Evolutionary conservation across 2,329 filamentous ascomycete species (phyloP).

Genomic region (Monilinia aucupariae): DNA sequence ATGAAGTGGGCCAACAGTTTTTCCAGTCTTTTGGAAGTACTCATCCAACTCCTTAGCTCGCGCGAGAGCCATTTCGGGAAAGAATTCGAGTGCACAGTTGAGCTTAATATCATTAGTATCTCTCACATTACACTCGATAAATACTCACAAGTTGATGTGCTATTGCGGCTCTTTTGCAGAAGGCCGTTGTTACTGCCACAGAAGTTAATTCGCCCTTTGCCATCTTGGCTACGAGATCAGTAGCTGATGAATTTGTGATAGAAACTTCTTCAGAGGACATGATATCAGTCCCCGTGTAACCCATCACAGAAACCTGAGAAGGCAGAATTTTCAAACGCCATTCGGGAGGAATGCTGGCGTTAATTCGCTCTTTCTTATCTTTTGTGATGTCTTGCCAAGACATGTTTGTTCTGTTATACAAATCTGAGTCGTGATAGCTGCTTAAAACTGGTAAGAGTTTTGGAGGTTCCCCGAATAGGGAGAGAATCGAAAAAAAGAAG

Average conservation of each 20-base stretch:
- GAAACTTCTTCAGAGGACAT: conserved; percentile 42
- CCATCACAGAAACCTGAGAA: conserved; percentile 53
- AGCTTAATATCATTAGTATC: conserved; percentile 14
- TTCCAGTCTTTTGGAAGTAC: conserved; percentile 37
- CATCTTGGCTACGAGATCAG: conserved; percentile 26
- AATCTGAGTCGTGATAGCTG: not conserved
- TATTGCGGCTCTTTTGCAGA: conserved; percentile 45
- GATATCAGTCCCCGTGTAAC: conserved; percentile 28
- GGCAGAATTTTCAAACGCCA: conserved; percentile 49
- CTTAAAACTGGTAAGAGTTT: not conserved
- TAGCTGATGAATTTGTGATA: conserved; percentile 31
- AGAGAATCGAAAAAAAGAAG: not conserved
- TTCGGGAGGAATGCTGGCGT: conserved; percentile 49
- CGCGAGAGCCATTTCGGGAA: conserved; percentile 44
- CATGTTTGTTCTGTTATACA: conserved; percentile 13
- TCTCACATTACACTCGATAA: not conserved
- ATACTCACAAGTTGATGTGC: conserved; percentile 40
- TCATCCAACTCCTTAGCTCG: conserved; percentile 44
- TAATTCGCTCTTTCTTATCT: conserved; percentile 49
- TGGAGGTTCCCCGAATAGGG: not conserved
- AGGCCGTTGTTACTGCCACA: conserved; percentile 40
- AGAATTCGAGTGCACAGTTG: conserved; percentile 42
- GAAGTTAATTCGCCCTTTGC: conserved; percentile 28
- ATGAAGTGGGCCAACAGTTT: conserved; percentile 54
- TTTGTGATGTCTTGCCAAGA: conserved; percentile 47